Evolutionary conservation across 2,329 filamentous ascomycete species (phyloP).

Genomic region (Claviceps monticola): DNA sequence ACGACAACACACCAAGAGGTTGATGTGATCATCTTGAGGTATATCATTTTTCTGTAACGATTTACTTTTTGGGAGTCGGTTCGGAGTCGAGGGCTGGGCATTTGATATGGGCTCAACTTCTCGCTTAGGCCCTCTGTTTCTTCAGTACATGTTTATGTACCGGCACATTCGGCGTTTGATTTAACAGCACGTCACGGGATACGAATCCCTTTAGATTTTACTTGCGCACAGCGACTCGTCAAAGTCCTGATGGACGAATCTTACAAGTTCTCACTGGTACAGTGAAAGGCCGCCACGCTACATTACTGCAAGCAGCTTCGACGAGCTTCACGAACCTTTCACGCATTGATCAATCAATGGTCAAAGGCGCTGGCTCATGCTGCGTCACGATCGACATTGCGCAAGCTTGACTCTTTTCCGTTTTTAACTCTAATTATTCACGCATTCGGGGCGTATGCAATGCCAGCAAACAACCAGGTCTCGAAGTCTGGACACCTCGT

Average conservation of each 20-base stretch:
- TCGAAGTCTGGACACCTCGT: neutral
- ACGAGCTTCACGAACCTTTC: neutral
- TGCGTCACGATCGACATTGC: neutral
- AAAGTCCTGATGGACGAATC: neutral
- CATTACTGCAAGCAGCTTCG: neutral
- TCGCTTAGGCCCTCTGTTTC: neutral
- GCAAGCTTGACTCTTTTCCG: neutral
- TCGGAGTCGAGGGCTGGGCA: neutral
- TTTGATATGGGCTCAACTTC: neutral
- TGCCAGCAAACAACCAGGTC: neutral
- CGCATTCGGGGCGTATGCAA: neutral
- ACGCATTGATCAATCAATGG: neutral
- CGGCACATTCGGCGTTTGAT: constrained; percentile 17
- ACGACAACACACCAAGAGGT: constrained; percentile 21
- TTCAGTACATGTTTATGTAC: constrained; percentile 20
- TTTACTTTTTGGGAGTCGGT: neutral
- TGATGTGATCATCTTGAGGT: constrained; percentile 13
- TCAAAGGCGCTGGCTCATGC: neutral
- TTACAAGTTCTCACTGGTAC: neutral
- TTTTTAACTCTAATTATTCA: neutral
- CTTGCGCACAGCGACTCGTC: neutral
- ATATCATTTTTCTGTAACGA: constrained; percentile 8
- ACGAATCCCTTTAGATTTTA: constrained; percentile 1
- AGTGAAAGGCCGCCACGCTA: neutral
- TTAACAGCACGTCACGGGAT: neutral